A percentile compares a stretch with the other conserved stretches of the same genome.
phyloP scores from a whole-genome alignment of 306 rosid genomes.

The apple (Malus domestica) region DNA sequence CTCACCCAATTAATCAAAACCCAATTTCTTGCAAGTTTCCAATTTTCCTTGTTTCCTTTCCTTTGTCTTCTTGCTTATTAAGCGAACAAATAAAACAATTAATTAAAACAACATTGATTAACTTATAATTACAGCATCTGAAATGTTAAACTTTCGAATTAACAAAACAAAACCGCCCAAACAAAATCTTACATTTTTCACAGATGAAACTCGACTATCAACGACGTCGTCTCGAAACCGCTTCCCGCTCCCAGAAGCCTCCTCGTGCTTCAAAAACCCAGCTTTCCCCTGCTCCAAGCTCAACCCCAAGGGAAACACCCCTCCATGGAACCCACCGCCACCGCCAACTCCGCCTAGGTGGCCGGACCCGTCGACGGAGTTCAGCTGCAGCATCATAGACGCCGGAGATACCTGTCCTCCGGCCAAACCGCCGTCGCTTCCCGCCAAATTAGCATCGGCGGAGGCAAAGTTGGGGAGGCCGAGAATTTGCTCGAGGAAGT shows the following conservation, averaged over 20 bases:
- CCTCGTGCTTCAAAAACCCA: conserved; percentile 68
- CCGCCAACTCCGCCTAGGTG: conserved; percentile 40
- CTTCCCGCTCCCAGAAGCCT: conserved; percentile 79
- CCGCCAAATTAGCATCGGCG: conserved; percentile 44
- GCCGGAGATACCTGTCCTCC: conserved; percentile 29
- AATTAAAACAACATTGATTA: neutral
- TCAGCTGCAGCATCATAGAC: conserved; percentile 81
- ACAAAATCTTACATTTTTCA: conserved; percentile 53
- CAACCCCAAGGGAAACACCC: conserved; percentile 71
- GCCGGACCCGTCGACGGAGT: conserved; percentile 53
- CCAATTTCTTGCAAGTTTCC: neutral
- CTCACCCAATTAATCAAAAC: neutral
- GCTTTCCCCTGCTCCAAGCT: conserved; percentile 84
- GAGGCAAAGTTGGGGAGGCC: conserved; percentile 62
- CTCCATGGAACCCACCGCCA: conserved; percentile 50
- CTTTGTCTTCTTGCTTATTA: conserved; percentile 1
- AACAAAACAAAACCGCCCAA: neutral
- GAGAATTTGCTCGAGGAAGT: conserved; percentile 88
- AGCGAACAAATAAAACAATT: neutral
- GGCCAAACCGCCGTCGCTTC: conserved; percentile 36
- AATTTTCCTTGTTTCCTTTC: neutral
- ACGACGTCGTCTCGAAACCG: conserved; percentile 66
- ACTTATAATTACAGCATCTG: neutral
- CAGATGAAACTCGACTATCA: conserved; percentile 46
- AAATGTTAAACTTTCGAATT: neutral